Evolutionary conservation across 345 rosid genomes (phyloP).

Genomic region (Murraya paniculata): DNA sequence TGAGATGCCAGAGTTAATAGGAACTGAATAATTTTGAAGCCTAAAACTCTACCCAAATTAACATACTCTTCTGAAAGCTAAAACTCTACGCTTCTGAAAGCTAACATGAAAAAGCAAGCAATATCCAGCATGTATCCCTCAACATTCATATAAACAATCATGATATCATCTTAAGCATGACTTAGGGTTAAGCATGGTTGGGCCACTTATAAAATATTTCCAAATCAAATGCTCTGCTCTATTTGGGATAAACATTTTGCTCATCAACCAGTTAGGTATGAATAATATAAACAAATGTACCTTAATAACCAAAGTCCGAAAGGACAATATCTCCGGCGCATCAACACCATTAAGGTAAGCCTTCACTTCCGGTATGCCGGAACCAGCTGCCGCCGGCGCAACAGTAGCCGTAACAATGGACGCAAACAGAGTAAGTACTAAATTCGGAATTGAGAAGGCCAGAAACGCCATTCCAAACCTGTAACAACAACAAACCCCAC

Average conservation of each 20-base stretch:
- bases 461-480: slow-evolving; percentile 73
- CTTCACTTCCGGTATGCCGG: slow-evolving; percentile 95
- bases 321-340: slow-evolving; percentile 74
- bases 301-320: slow-evolving; percentile 71
- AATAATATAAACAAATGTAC: slow-evolving; percentile 23
- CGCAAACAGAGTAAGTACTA: slow-evolving; percentile 67
- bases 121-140: not conserved
- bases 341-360: slow-evolving; percentile 96
- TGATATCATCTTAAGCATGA: not conserved
- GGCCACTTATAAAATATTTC: not conserved
- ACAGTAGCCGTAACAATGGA: slow-evolving; percentile 60
- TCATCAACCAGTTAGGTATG: too few species aligned
- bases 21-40: not conserved
- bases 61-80: not conserved
- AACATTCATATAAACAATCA: not conserved
- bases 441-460: slow-evolving; percentile 61
- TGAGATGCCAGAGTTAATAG: not conserved
- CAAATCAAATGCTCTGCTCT: not conserved
- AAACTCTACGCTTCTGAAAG: too few species aligned
- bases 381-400: slow-evolving; percentile 90
- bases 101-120: not conserved
- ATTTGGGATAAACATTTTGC: too few species aligned
- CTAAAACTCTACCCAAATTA: not conserved
- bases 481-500: slow-evolving; percentile 5
- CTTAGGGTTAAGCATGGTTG: not conserved